phyloP scores from a whole-genome alignment of 1,284 basidiomycete species.

The Agroathelia rolfsii region DNA sequence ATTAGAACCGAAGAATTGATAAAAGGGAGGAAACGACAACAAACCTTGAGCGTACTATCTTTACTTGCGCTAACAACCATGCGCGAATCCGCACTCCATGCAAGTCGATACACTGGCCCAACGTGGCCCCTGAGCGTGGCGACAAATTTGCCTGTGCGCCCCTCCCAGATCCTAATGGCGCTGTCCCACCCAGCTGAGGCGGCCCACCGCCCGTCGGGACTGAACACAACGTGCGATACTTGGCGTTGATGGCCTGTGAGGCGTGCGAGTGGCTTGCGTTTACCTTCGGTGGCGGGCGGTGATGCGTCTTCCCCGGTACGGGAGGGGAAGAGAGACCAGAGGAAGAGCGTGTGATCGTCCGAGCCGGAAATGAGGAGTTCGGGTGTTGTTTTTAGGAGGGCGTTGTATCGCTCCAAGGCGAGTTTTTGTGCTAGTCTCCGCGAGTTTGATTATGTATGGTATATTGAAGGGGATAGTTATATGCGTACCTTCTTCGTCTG shows the following conservation, averaged over 20 bases:
- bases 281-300: slow-evolving; percentile 30
- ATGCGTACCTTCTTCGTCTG: slow-evolving; percentile 67
- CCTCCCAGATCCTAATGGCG: slow-evolving; percentile 91
- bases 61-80: slow-evolving; percentile 91
- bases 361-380: slow-evolving; percentile 90
- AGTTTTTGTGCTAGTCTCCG: slow-evolving; percentile 53
- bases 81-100: slow-evolving; percentile 92
- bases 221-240: slow-evolving; percentile 92
- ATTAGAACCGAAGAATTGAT: neutral
- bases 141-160: slow-evolving; percentile 86
- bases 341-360: slow-evolving; percentile 90
- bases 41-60: slow-evolving; percentile 89
- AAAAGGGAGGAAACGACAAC: slow-evolving; percentile 15
- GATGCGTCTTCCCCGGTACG: too few relatives aligned
- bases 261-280: slow-evolving; percentile 80
- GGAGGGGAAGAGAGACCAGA: slow-evolving; percentile 74
- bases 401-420: slow-evolving; percentile 68
- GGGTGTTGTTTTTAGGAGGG: slow-evolving; percentile 56
- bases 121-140: slow-evolving; percentile 91
- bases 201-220: slow-evolving; percentile 86
- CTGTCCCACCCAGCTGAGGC: slow-evolving; percentile 92
- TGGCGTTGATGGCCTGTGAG: slow-evolving; percentile 95
- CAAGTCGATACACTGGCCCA: slow-evolving; percentile 86
- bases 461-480: slow-evolving; percentile 4
- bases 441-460: neutral